Base-by-base conservation (phyloP, 2,329 filamentous ascomycete genomes). In the Fusarium mundagurra region DNA sequence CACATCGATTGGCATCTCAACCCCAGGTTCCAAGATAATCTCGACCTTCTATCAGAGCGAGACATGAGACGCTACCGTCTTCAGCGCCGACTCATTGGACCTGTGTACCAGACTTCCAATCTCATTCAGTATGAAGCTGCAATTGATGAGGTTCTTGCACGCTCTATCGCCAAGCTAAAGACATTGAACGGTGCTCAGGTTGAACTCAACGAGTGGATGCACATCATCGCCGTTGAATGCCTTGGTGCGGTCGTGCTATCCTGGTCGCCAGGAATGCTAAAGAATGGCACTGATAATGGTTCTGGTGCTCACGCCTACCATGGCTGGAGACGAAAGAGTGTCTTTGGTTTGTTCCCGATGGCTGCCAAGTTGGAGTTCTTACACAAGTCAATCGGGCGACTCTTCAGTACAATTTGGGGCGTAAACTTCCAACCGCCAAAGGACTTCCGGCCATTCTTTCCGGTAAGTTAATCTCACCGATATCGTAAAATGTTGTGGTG, bases 121-220 rank as follows among this genome's bases (percentile, higher is more conserved):
- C 72, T 89, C 8, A 72, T 79, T 20, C 85, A 83, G 51, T 84
- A 85, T 47, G 85, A 86, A 61, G 53, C 69, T 1, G 82, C 81
- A 0, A 78, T 88, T 11, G 84, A 88, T 34, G 68, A 68, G 0
- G 86, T 87, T 2, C 72, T 88, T 12, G 65, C 77, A 7, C 75
- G 76, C 0, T 82, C 79, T 2, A 68, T 87, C 3, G 65, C 79
- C 6, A 83, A 81, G 33, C 72, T 89, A 1, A 78, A 76, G 8
- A 64, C 67, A 0, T 75, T 87, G 3, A 51, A 82, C 1, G 85
- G 85, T 1, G 73, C 77, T 4, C 81, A 84, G 34, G 75, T 89
- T 8, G 86, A 88, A 64, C 75, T 89, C 24, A 86, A 86, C 58
- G 85, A 88, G 61, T 89, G 87, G 87, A 89, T 89, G 87, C 87